Percentiles rank a stretch among this genome's conserved stretches.
Conservation (phyloP, 768 basidiomycete species). For the Tylopilus felleus region DNA sequence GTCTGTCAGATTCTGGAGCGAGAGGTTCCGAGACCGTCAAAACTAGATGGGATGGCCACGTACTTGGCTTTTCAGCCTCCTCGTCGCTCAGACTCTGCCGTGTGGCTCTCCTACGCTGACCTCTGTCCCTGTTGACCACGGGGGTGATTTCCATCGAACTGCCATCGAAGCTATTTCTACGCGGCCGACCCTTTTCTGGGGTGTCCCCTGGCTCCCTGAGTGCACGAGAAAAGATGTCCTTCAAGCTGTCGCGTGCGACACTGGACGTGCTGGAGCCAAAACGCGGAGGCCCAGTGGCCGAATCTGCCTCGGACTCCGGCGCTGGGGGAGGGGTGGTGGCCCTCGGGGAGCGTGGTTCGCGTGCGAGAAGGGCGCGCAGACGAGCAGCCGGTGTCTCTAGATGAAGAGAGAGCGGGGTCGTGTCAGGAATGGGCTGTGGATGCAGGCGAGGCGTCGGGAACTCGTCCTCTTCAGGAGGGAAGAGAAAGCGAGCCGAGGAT, state of each 20-base stretch:
- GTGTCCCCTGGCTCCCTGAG: conserved; percentile 63
- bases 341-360: conserved; percentile 41
- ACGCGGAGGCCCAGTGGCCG: conserved; percentile 8
- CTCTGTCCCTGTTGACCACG: conserved; percentile 38
- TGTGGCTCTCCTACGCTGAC: conserved; percentile 43
- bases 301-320: conserved; percentile 28
- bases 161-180: conserved; percentile 57
- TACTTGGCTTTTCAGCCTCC: conserved; percentile 57
- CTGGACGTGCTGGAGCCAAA: conserved; percentile 38
- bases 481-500: background rate
- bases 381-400: conserved; percentile 54
- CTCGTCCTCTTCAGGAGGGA: conserved; percentile 28
- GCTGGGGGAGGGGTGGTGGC: conserved; percentile 24
- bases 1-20: conserved; percentile 22
- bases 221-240: conserved; percentile 63
- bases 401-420: conserved; percentile 7
- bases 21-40: conserved; percentile 1
- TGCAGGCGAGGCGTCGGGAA: conserved; percentile 30
- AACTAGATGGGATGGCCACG: conserved; percentile 23
- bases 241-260: conserved; percentile 55
- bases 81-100: conserved; percentile 66
- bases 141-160: conserved; percentile 61
- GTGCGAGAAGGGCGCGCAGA: conserved; percentile 59
- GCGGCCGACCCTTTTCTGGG: conserved; percentile 49
- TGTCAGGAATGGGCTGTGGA: conserved; percentile 16